Evolutionary conservation across 495 filamentous ascomycete species (phyloP).

Genomic region (Tuber borchii): DNA sequence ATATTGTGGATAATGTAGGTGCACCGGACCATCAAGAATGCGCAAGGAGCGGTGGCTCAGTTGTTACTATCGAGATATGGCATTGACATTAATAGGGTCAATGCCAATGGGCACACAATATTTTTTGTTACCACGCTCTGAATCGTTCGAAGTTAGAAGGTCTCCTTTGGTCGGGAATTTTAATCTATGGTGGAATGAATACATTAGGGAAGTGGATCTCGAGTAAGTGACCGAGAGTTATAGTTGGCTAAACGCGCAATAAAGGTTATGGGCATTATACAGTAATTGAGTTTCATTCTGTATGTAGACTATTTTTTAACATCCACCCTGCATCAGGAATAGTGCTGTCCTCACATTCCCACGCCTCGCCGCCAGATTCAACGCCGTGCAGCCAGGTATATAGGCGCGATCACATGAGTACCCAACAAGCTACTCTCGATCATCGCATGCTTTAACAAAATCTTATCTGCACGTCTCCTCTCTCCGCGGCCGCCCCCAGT

Average conservation of each 20-base stretch:
- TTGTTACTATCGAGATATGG: not conserved
- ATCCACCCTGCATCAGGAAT: not conserved
- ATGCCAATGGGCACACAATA: not conserved
- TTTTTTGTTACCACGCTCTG: not conserved
- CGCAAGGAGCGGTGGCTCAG: not conserved
- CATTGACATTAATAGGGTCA: not conserved
- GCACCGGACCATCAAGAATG: not conserved
- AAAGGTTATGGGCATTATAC: not conserved
- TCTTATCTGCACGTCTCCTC: not conserved
- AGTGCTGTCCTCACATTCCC: conserved; percentile 35
- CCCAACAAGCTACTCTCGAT: conserved; percentile 1
- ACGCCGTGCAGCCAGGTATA: conserved; percentile 3
- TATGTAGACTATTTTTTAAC: not conserved
- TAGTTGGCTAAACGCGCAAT: not conserved
- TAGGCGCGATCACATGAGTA: not conserved
- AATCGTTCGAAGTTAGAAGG: not conserved
- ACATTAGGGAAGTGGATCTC: not conserved
- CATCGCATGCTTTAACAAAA: not conserved
- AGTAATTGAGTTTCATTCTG: not conserved
- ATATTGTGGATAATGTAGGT: not conserved
- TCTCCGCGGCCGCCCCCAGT: not conserved
- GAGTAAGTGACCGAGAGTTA: not conserved
- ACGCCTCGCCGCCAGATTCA: conserved; percentile 19
- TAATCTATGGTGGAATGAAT: not conserved
- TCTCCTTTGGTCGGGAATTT: not conserved